A percentile compares a stretch with the other conserved stretches of the same genome.
Evolutionary conservation across 2,329 filamentous ascomycete genomes (phyloP).

Genomic region (Leptographium radiaticola): DNA sequence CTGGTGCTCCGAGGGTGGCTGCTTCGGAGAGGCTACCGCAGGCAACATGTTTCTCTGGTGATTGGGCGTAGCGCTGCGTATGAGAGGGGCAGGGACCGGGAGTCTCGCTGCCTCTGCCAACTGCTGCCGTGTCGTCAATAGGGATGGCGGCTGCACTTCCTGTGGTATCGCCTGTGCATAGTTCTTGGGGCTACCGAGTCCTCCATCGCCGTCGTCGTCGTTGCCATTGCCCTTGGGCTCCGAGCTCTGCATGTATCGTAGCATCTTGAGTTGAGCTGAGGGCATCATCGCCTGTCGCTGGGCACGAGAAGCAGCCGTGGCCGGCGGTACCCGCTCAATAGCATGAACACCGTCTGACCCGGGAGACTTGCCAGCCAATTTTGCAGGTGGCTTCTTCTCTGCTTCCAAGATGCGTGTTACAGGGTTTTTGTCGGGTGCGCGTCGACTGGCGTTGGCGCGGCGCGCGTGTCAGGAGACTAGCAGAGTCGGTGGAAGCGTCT

Average conservation of each 20-base stretch:
- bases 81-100: conserved; percentile 19
- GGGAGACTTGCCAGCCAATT: too few relatives aligned
- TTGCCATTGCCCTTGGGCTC: conserved; percentile 11
- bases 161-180: background rate
- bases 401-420: too few relatives aligned
- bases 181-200: conserved; percentile 6
- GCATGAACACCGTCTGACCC: too few relatives aligned
- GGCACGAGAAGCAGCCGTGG: conserved; percentile 4
- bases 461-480: too few relatives aligned
- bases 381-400: too few relatives aligned
- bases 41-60: conserved; percentile 12
- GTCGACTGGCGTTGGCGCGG: too few relatives aligned
- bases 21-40: background rate
- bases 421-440: too few relatives aligned
- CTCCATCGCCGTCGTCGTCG: conserved; percentile 3
- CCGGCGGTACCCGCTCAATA: background rate
- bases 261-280: conserved; percentile 13
- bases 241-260: conserved; percentile 13
- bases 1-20: conserved; percentile 13
- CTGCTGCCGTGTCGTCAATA: conserved; percentile 16
- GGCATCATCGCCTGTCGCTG: conserved; percentile 11
- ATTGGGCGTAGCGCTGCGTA: conserved; percentile 16
- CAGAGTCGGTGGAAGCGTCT: too few relatives aligned
- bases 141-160: conserved; percentile 9
- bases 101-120: conserved; percentile 22